phyloP scores from a whole-genome alignment of 441 rosid genomes.

The Gossypium schwendimanii region DNA sequence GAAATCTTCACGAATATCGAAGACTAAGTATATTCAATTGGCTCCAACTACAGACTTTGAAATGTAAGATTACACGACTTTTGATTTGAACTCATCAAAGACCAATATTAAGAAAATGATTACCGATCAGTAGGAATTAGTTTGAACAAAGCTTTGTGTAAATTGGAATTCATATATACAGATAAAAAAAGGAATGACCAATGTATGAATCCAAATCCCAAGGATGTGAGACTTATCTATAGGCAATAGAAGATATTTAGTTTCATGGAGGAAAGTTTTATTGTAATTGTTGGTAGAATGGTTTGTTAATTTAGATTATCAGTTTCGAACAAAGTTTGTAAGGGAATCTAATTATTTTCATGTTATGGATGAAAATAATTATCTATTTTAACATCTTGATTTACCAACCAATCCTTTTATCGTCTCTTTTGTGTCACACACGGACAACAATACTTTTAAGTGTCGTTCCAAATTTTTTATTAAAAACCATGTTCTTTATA shows the following conservation, averaged over 20 bases:
- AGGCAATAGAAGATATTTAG: slow-evolving; percentile 9
- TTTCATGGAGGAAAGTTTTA: slow-evolving; percentile 12
- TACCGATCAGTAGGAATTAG: not conserved
- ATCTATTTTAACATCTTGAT: not conserved
- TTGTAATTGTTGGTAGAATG: slow-evolving; percentile 7
- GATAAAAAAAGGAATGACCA: not conserved
- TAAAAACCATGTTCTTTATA: no score
- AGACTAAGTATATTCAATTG: slow-evolving; percentile 19
- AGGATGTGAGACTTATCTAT: not conserved
- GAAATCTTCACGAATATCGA: slow-evolving; percentile 30
- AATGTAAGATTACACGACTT: not conserved
- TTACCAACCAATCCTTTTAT: not conserved
- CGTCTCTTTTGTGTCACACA: no score
- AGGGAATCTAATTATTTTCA: not conserved
- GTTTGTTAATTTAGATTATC: slow-evolving; percentile 14
- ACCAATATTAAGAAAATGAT: not conserved
- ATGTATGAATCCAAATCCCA: not conserved
- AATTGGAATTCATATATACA: slow-evolving; percentile 2
- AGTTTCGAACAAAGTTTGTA: not conserved
- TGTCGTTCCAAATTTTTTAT: no score
- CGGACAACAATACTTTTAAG: no score
- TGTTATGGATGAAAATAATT: not conserved
- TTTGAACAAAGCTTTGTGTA: slow-evolving; percentile 18
- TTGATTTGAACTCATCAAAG: not conserved
- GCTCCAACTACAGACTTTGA: slow-evolving; percentile 14